A percentile compares a stretch with the other conserved stretches of the same genome.
phyloP scores from a whole-genome alignment of 768 basidiomycete species.

The Aureoboletus auriporus region DNA sequence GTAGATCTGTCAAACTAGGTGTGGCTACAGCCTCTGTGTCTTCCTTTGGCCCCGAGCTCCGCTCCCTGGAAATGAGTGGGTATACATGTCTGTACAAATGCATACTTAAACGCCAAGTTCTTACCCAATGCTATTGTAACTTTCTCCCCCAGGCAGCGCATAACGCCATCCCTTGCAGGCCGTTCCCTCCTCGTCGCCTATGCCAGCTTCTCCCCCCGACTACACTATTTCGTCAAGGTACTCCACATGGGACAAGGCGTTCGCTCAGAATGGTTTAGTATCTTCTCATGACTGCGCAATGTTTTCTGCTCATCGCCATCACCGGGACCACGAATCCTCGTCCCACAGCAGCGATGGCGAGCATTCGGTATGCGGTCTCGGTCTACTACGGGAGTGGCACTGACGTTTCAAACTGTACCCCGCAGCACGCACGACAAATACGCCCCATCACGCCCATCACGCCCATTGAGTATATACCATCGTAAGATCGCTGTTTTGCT shows the following conservation, averaged over 20 bases:
- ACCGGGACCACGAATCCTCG: slow-evolving; percentile 20
- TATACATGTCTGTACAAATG: slow-evolving; percentile 34
- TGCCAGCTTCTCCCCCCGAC: slow-evolving; percentile 28
- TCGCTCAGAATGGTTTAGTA: slow-evolving; percentile 36
- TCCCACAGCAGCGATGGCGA: slow-evolving; percentile 26
- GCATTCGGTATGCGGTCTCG: slow-evolving; percentile 21
- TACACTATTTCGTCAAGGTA: slow-evolving; percentile 26
- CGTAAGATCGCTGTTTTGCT: slow-evolving; percentile 22
- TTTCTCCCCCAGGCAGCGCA: slow-evolving; percentile 23
- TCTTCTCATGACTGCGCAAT: slow-evolving; percentile 33
- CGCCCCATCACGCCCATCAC: slow-evolving; percentile 35
- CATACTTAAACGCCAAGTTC: slow-evolving; percentile 33
- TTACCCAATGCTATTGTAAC: slow-evolving; percentile 29
- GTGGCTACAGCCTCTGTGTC: slow-evolving; percentile 36
- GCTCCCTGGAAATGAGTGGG: slow-evolving; percentile 38
- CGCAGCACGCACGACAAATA: slow-evolving; percentile 27
- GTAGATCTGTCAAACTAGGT: slow-evolving; percentile 32
- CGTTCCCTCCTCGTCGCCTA: slow-evolving; percentile 21
- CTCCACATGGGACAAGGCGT: slow-evolving; percentile 34
- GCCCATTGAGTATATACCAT: slow-evolving; percentile 30
- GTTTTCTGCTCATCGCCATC: slow-evolving; percentile 29
- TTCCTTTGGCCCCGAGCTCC: slow-evolving; percentile 38
- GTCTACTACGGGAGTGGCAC: slow-evolving; percentile 1
- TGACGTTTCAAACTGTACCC: slow-evolving; percentile 12
- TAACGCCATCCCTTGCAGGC: slow-evolving; percentile 21